Conservation (phyloP, 1,139 yeast genomes). For the Geotrichum bryndzae region DNA sequence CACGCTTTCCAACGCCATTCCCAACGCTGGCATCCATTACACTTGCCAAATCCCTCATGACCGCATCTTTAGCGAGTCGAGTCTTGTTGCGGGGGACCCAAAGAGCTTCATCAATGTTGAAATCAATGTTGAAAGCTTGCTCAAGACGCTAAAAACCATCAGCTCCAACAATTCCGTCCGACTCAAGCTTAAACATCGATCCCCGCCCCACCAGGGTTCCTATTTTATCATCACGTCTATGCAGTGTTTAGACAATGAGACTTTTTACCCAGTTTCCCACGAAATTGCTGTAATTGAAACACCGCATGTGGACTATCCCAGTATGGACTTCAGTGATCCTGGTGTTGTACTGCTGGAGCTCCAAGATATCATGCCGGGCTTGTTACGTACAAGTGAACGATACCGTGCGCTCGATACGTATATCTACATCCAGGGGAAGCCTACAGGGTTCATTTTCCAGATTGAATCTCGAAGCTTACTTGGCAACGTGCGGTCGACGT, state of each 20-base stretch:
- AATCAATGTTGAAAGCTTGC: slow-evolving; percentile 1
- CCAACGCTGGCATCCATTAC: background rate
- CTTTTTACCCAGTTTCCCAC: slow-evolving; percentile 9
- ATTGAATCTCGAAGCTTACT: slow-evolving; percentile 3
- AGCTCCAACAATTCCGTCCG: background rate
- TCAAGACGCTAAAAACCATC: slow-evolving; percentile 7
- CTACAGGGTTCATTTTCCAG: slow-evolving; percentile 3
- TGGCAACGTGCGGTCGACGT: slow-evolving; percentile 2
- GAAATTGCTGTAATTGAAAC: slow-evolving; percentile 7
- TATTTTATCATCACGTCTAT: slow-evolving; percentile 5
- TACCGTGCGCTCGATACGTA: background rate
- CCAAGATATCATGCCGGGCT: slow-evolving; percentile 6
- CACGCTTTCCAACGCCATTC: background rate
- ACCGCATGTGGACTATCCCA: background rate
- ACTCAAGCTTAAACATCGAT: background rate
- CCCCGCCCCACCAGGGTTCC: background rate
- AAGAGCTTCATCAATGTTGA: slow-evolving; percentile 1
- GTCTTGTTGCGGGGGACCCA: background rate
- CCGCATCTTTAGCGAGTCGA: background rate
- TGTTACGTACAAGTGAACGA: slow-evolving; percentile 2
- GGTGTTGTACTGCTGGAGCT: slow-evolving; percentile 6
- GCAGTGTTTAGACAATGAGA: background rate
- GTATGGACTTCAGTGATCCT: background rate
- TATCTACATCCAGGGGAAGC: background rate
- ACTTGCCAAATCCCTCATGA: slow-evolving; percentile 1